phyloP scores from a whole-genome alignment of 2,329 filamentous ascomycete genomes.

The Pseudocercospora fijiensis region DNA sequence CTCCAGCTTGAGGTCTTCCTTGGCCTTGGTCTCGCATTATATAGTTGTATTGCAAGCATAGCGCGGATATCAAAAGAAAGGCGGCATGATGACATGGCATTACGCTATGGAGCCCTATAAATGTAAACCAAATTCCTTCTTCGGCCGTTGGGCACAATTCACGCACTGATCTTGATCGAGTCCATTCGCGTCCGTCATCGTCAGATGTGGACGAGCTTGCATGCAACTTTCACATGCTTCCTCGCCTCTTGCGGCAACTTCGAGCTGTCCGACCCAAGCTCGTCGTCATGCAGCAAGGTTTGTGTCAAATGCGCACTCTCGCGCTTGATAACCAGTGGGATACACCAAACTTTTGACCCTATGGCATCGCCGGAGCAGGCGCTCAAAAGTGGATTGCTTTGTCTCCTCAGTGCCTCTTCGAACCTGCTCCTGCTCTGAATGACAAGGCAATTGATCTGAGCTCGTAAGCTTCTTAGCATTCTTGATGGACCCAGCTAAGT shows the following conservation, averaged over 20 bases:
- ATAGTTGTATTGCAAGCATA: neutral
- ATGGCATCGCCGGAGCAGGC: conserved; percentile 1
- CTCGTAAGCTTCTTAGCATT: too few species aligned
- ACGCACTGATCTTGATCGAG: too few species aligned
- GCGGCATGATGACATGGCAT: conserved; percentile 4
- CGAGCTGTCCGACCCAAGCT: neutral
- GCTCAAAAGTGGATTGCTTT: neutral
- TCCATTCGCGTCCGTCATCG: too few species aligned
- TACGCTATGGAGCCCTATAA: conserved; percentile 2
- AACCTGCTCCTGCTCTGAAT: too few species aligned
- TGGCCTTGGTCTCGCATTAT: neutral
- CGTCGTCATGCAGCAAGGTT: neutral
- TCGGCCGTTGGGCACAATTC: neutral
- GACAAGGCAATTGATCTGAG: too few species aligned
- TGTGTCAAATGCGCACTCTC: neutral
- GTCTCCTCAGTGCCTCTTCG: too few species aligned
- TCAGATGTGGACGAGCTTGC: neutral
- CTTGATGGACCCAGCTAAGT: too few species aligned
- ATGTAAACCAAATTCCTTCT: neutral
- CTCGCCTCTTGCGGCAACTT: neutral
- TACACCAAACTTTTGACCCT: neutral
- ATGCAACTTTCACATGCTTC: neutral
- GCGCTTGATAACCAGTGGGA: neutral
- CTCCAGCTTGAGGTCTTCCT: neutral
- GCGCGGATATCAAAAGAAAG: conserved; percentile 6